Evolutionary conservation across 192 early-diverging fungal species (phyloP), one percentile per base, ranked within the genome.

Genomic region (Backusella westeae): DNA sequence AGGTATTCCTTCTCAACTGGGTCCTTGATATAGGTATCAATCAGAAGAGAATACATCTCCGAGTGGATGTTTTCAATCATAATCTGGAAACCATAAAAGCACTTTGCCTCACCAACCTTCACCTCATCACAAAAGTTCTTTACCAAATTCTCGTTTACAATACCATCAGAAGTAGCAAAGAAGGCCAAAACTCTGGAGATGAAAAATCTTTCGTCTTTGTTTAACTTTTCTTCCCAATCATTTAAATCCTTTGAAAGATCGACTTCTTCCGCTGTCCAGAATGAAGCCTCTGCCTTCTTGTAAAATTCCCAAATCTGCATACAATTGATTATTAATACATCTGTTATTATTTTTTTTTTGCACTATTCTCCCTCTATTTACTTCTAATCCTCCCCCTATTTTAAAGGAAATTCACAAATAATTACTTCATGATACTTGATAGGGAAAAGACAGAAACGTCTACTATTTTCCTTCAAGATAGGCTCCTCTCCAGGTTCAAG

Each of bases 31-130:
- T 97, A 97, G 17, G 94, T 93, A 78, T 97, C 96, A 42, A 97
- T 97, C 26, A 97, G 82, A 19, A 97, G 89, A 32, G 93, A 95
- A 86, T 97, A 97, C 85, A 94, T 97, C 85, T 97, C 96, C 6
- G 90, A 88, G 87, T 97, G 96, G 70, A 97, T 94, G 87, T 96
- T 96, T 85, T 97, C 96, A 66, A 97, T 97, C 95, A 96, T 96
- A 84, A 97, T 95, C 85, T 97, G 96, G 88, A 97, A 97, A n/a
- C 94, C 95, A 76, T 96, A 96, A 76, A 97, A 97, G 83, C 93
- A 95, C 67, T 92, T 87, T 34, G 95, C 96, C 83, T 96, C 96
- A 15, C 94, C 91, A 73, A 97, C 93, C 85, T 96, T 93, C 35
- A 97, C 93, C 78, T 97, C 95, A 46, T 89, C 91, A 74, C 90